Conservation (phyloP, 352 stramenopile species). For the Pythium dissimile region DNA sequence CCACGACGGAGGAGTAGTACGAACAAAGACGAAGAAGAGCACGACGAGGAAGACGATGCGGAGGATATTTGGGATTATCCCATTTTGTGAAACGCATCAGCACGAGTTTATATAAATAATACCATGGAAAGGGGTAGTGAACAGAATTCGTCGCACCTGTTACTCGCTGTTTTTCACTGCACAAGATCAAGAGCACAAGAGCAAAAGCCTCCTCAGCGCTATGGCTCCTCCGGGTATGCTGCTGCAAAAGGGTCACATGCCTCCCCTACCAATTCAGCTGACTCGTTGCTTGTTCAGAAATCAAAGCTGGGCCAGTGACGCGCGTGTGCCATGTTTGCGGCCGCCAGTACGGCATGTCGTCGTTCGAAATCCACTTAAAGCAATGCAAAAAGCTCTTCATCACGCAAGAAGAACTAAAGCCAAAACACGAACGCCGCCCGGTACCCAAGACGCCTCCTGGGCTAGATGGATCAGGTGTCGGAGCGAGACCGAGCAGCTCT, state of each 20-base stretch:
- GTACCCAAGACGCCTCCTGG: conserved; percentile 64
- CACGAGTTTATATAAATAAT: background rate
- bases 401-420: conserved; percentile 70
- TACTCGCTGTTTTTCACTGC: too few relatives aligned
- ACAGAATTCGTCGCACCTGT: too few relatives aligned
- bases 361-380: conserved; percentile 83
- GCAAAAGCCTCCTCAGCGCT: background rate
- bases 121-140: too few relatives aligned
- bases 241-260: background rate
- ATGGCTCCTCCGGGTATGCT: conserved; percentile 8
- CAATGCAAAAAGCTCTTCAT: conserved; percentile 84
- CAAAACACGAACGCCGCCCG: conserved; percentile 47
- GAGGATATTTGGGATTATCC: conserved; percentile 69
- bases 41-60: conserved; percentile 35
- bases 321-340: conserved; percentile 80
- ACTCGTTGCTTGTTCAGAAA: too few relatives aligned
- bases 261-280: too few relatives aligned
- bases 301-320: conserved; percentile 53
- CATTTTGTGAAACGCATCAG: conserved; percentile 25
- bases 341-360: conserved; percentile 73
- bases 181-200: too few relatives aligned
- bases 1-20: conserved; percentile 22
- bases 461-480: conserved; percentile 22
- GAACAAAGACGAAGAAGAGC: too few relatives aligned
- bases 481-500: conserved; percentile 1